Evolutionary conservation across 2,329 filamentous ascomycete species (phyloP).

Genomic region (Talaromyces sp.): DNA sequence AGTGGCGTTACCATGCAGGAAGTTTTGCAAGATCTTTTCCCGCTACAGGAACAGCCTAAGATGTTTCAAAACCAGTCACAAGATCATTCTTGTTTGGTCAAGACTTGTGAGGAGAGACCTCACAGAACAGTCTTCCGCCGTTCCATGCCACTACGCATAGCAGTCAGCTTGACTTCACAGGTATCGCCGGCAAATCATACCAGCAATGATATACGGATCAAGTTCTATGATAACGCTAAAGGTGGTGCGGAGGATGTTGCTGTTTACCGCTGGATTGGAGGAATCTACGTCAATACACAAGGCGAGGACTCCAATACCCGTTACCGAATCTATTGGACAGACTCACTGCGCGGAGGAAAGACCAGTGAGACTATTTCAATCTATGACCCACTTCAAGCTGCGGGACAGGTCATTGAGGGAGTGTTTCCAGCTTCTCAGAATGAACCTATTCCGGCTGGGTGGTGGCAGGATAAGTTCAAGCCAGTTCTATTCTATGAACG

Average conservation of each 20-base stretch:
- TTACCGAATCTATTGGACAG: conserved; percentile 18
- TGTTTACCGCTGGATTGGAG: conserved; percentile 38
- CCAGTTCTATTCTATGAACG: conserved; percentile 37
- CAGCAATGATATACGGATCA: conserved; percentile 24
- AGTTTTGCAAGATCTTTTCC: conserved; percentile 7
- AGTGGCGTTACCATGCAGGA: neutral
- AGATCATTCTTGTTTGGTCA: neutral
- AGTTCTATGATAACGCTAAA: conserved; percentile 19
- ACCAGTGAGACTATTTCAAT: conserved; percentile 15
- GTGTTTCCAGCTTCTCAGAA: conserved; percentile 18
- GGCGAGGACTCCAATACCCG: neutral
- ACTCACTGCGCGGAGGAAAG: conserved; percentile 10
- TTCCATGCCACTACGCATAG: conserved; percentile 33
- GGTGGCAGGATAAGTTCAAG: conserved; percentile 24
- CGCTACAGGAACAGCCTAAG: neutral
- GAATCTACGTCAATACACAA: conserved; percentile 28
- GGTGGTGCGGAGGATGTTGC: conserved; percentile 21
- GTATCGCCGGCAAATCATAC: conserved; percentile 26
- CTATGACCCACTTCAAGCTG: conserved; percentile 30
- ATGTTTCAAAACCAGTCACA: neutral
- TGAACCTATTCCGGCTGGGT: conserved; percentile 26
- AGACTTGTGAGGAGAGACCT: conserved; percentile 22
- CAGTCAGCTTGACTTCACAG: conserved; percentile 20
- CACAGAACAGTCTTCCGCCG: conserved; percentile 27
- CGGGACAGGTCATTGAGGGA: conserved; percentile 29